Percentiles rank a stretch among this genome's conserved stretches.
phyloP scores from a whole-genome alignment of 2,329 filamentous ascomycete species.

The Mycosphaerella arachidis region DNA sequence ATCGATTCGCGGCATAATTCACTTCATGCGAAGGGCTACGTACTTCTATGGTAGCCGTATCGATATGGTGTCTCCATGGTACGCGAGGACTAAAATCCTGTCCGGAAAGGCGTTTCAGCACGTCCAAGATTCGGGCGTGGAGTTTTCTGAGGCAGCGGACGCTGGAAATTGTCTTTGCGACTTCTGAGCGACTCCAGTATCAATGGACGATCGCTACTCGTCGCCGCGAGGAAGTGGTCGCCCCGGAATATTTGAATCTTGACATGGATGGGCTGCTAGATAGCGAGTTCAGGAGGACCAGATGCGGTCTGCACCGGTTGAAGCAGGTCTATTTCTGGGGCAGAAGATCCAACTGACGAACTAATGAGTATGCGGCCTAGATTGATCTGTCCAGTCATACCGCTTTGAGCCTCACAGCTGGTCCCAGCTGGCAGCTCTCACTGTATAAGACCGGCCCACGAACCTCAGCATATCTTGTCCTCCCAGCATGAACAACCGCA shows the following conservation, averaged over 20 bases:
- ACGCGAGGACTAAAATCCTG: slow-evolving; percentile 30
- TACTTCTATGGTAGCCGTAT: slow-evolving; percentile 34
- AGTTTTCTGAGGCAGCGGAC: slow-evolving; percentile 27
- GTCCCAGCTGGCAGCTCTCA: no score
- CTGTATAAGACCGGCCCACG: no score
- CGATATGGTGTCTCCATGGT: slow-evolving; percentile 39
- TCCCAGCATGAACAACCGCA: neutral
- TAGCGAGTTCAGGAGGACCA: no score
- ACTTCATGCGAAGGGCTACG: slow-evolving; percentile 30
- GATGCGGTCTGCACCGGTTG: no score
- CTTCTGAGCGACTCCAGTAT: slow-evolving; percentile 25
- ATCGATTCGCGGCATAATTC: slow-evolving; percentile 38
- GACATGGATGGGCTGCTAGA: neutral
- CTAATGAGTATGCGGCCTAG: no score
- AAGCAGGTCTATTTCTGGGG: no score
- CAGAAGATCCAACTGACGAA: no score
- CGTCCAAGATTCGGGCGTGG: slow-evolving; percentile 26
- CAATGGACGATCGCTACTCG: slow-evolving; percentile 35
- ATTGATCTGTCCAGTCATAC: no score
- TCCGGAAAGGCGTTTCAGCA: slow-evolving; percentile 27
- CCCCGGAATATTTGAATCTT: slow-evolving; percentile 27
- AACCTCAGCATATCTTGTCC: neutral
- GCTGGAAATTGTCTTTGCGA: slow-evolving; percentile 26
- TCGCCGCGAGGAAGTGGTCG: slow-evolving; percentile 33
- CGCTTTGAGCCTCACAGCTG: no score